Evolutionary conservation across 164 flowering plant species (phyloP), one percentile per base, ranked within the genome.

Genomic region (Tetrastigma voinierianum): DNA sequence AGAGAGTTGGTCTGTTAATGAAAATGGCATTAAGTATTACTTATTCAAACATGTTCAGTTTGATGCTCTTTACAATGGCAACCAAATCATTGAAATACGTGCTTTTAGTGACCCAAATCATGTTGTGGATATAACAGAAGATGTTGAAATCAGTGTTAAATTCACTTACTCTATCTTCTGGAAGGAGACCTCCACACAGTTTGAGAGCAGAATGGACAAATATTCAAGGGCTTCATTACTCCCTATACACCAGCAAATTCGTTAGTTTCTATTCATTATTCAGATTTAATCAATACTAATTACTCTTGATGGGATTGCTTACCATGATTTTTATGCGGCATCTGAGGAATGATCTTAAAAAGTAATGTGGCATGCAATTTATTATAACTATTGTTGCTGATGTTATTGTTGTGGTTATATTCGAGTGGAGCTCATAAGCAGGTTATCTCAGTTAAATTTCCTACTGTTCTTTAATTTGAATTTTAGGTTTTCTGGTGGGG

Each of bases 121-220:
- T 72, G 78, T 70, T 10, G 87, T 88, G 49, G 94, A 89, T 70
- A 78, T 89, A 64, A 81, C 93, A 4, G 79, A 83, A 46, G 85
- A 87, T 69, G 68, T 24, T 46, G 90, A 88, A 40, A 58, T 68
- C 13, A 62, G 74, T 68, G 81, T 86, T 20, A 61, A 74, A 64
- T 93, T 89, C 66, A 82, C 88, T 59, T 90, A 89, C 76, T 88
- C 97, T 2, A 86, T 84, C 47, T 57, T 19, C 17, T 89, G 96
- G 98, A 84, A 78, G 52, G 66, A 62, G 69, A 89, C 94, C 21
- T 67, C 77, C 8, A 56, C 56, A 23, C 67, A 11, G 24, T 89
- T 76, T 72, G 68, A 69, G 67, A 77, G 78, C 51, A 80, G 97
- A 69, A 82, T 84, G 91, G 79, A 78, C 23, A 85, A 74, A 70